Evolutionary conservation across 176 grass and related monocot genomes (phyloP).

Genomic region (Avena eriantha): DNA sequence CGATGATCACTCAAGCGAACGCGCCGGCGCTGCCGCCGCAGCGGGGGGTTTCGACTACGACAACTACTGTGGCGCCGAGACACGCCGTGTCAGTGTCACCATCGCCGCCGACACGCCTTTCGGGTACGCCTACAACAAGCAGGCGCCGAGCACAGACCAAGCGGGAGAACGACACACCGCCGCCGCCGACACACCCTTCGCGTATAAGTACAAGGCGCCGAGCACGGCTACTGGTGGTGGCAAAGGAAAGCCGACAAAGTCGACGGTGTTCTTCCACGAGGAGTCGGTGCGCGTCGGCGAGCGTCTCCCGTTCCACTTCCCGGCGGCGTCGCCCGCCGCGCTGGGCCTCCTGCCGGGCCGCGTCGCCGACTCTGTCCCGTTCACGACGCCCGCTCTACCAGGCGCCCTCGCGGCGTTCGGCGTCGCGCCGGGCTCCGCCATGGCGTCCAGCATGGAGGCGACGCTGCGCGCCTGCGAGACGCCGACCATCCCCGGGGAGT

Average conservation of each 20-base stretch:
- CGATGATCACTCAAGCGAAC: background rate
- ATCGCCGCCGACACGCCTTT: background rate
- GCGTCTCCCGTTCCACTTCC: conserved; percentile 48
- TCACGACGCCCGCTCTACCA: conserved; percentile 38
- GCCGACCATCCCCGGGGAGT: conserved; percentile 7
- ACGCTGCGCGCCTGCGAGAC: conserved; percentile 45
- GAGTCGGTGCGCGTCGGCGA: conserved; percentile 51
- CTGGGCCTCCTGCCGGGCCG: conserved; percentile 45
- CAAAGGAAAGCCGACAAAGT: background rate
- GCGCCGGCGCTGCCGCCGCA: background rate
- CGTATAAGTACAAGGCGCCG: conserved; percentile 16
- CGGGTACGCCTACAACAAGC: background rate
- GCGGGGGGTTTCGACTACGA: background rate
- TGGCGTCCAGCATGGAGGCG: conserved; percentile 21
- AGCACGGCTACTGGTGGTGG: background rate
- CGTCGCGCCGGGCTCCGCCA: background rate
- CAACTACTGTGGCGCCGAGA: background rate
- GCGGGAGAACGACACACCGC: background rate
- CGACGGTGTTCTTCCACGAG: conserved; percentile 60
- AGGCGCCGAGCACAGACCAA: background rate
- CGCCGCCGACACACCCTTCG: background rate
- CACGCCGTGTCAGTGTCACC: no score
- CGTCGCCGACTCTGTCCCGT: conserved; percentile 41
- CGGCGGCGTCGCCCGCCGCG: background rate
- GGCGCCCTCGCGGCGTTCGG: background rate